Conservation (phyloP, 257 asterid species). For the Plantago elongata region DNA sequence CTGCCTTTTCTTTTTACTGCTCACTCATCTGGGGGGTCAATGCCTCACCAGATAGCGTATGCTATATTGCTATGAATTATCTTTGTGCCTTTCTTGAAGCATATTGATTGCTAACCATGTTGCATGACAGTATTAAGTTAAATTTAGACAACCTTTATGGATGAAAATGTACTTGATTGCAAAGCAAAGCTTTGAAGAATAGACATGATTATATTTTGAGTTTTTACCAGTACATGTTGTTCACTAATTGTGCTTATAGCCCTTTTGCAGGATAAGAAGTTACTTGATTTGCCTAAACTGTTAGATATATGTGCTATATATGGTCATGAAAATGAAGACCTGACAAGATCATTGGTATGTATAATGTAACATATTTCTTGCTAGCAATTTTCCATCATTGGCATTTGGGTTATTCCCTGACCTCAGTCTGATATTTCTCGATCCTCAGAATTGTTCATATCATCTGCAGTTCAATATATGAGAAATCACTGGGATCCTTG, state of each 20-base stretch:
- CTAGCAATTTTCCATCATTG: not conserved
- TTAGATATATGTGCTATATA: conserved; percentile 85
- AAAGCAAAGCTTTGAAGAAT: conserved; percentile 9
- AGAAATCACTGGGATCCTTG: not conserved
- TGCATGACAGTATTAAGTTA: too few species aligned
- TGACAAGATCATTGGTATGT: conserved; percentile 69
- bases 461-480: not conserved
- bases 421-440: not conserved
- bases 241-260: conserved; percentile 57
- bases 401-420: not conserved
- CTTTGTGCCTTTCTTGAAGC: too few species aligned
- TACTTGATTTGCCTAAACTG: conserved; percentile 83
- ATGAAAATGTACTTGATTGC: not conserved
- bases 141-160: not conserved
- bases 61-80: too few species aligned
- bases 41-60: too few species aligned
- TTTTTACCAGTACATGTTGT: conserved; percentile 25
- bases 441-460: not conserved
- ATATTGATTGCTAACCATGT: too few species aligned
- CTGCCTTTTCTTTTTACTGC: too few species aligned
- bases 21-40: too few species aligned
- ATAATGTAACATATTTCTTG: not conserved
- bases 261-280: conserved; percentile 90
- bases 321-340: conserved; percentile 85
- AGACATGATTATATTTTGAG: not conserved